Conservation (phyloP, 2,329 filamentous ascomycete genomes). For the Pestalotiopsis sp. region DNA sequence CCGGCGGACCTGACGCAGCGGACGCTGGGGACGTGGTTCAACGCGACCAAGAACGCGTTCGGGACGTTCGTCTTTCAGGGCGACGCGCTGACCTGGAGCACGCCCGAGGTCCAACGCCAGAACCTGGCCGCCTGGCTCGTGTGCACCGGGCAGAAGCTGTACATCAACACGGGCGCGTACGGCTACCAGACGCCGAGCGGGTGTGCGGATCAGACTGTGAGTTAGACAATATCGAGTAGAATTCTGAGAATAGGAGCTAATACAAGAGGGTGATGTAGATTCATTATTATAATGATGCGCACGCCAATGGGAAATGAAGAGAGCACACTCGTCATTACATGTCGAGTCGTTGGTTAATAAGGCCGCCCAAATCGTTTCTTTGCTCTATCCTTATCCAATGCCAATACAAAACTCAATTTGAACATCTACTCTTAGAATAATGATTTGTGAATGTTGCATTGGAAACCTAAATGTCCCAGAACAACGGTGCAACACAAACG, state of each 20-base stretch:
- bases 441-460: too few species aligned
- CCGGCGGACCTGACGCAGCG: conserved; percentile 47
- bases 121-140: conserved; percentile 64
- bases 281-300: conserved; percentile 44
- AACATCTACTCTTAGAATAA: too few species aligned
- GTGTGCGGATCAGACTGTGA: conserved; percentile 61
- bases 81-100: conserved; percentile 60
- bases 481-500: too few species aligned
- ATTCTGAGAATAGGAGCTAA: not conserved
- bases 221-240: conserved; percentile 21
- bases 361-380: too few species aligned
- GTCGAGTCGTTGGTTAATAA: too few species aligned
- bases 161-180: conserved; percentile 63
- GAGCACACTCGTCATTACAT: too few species aligned
- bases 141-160: conserved; percentile 52
- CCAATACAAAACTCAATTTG: too few species aligned
- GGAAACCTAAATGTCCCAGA: too few species aligned
- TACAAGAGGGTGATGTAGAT: conserved; percentile 29
- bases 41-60: conserved; percentile 51
- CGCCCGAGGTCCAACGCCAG: conserved; percentile 48
- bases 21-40: conserved; percentile 54
- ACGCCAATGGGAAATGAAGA: conserved; percentile 22
- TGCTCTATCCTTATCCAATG: too few species aligned
- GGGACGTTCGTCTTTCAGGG: conserved; percentile 60
- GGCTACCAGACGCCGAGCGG: conserved; percentile 58